Conservation (phyloP, 192 early-diverging fungal genomes). For the Glomus cerebriforme region DNA sequence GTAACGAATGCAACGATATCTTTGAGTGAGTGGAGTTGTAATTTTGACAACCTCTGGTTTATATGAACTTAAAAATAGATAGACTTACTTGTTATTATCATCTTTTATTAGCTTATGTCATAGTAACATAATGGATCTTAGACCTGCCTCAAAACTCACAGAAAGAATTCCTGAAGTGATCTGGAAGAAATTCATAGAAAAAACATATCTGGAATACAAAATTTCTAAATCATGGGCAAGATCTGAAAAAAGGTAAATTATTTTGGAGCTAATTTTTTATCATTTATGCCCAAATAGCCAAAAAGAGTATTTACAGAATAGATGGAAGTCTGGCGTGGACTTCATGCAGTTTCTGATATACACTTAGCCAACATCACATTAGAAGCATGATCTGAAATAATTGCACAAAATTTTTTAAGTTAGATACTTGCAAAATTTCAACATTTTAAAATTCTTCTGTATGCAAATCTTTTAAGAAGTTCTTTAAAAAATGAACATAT, state of each 20-base stretch:
- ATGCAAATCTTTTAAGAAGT: too few relatives aligned
- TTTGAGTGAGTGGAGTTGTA: conserved; percentile 29
- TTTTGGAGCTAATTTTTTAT: conserved; percentile 15
- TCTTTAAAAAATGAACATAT: too few relatives aligned
- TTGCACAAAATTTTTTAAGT: too few relatives aligned
- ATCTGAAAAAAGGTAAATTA: too few relatives aligned
- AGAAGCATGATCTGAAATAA: too few relatives aligned
- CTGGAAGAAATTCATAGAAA: conserved; percentile 4
- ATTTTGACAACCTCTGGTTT: neutral
- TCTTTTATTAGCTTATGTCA: conserved; percentile 22
- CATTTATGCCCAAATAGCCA: conserved; percentile 15
- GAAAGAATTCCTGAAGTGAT: neutral
- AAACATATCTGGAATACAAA: conserved; percentile 15
- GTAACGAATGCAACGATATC: conserved; percentile 19
- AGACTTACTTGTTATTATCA: too few relatives aligned
- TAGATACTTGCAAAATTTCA: too few relatives aligned
- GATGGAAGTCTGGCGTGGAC: neutral
- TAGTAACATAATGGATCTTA: conserved; percentile 24
- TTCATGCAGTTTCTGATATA: too few relatives aligned
- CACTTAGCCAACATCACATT: too few relatives aligned
- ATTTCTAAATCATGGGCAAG: conserved; percentile 8
- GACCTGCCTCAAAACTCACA: conserved; percentile 8
- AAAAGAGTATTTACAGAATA: conserved; percentile 1
- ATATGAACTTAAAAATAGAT: neutral
- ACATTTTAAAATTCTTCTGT: too few relatives aligned